Evolutionary conservation across 306 rosid genomes (phyloP), one percentile per base, ranked within the genome.

Genomic region (Notholithocarpus densiflorus): DNA sequence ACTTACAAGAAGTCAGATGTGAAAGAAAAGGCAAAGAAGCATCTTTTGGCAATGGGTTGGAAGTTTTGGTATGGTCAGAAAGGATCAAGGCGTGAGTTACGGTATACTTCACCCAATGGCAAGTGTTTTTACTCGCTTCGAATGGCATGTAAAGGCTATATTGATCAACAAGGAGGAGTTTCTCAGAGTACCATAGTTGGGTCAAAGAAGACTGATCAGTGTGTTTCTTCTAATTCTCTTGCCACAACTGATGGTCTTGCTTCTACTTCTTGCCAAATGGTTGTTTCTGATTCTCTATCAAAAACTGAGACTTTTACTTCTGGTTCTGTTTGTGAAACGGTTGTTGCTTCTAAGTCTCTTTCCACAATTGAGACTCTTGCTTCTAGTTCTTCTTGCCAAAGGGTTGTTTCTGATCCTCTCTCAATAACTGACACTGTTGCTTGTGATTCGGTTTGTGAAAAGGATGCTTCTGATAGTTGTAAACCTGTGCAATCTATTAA

Each of bases 11-110:
- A 43, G 0, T 23, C 68, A 0, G 26, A 40, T 32, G 52, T 75
- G 52, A 74, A 66, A 5, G 68, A 73, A 15, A 74, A 80, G 48
- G 95, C 93, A 2, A 88, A 79, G 81, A 80, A 77, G 15, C 98
- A 93, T 65, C 88, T 89, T 21, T 27, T 69, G n/a, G 66, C 66
- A 3, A 15, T 73, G 79, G 95, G 98, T 2, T 93, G 97, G 97
- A 64, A 10, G 4, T 64, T 91, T 37, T 87, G 83, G 86, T 71
- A 73, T 6, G 55, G 13, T 5, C 17, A 55, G 34, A 86, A 87
- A 86, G 64, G 79, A 7, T 21, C 18, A 1, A 83, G 8, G 32
- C 72, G 53, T 12, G 93, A 91, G 80, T 5, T 93, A 51, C 92
- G 98, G 24, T 93, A 90, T 66, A 64, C 65, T 21, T 82, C 89